phyloP scores from a whole-genome alignment of 2,329 filamentous ascomycete species.

The Clonostachys byssicola region DNA sequence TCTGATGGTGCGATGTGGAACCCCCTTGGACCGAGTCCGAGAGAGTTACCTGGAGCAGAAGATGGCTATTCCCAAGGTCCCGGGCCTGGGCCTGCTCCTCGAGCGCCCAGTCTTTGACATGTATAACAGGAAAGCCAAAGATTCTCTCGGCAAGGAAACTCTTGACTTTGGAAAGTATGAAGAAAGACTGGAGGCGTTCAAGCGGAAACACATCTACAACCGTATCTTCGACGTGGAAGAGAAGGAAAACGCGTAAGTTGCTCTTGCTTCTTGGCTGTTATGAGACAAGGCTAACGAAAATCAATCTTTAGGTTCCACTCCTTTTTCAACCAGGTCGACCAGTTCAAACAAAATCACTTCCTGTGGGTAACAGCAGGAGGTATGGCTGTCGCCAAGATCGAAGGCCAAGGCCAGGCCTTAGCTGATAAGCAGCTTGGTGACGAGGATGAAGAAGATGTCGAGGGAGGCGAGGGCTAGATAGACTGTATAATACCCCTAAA shows the following conservation, averaged over 20 bases:
- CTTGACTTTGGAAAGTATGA: slow-evolving; percentile 80
- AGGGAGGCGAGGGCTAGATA: slow-evolving; percentile 37
- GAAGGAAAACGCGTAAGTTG: slow-evolving; percentile 75
- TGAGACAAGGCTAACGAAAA: slow-evolving; percentile 4
- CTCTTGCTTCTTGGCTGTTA: not conserved
- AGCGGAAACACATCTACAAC: slow-evolving; percentile 86
- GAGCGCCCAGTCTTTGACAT: slow-evolving; percentile 88
- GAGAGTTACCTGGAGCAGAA: slow-evolving; percentile 69
- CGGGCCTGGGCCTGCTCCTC: slow-evolving; percentile 79
- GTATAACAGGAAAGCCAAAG: slow-evolving; percentile 73
- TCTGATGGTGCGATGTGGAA: slow-evolving; percentile 79
- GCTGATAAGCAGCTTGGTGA: slow-evolving; percentile 45
- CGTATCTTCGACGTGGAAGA: slow-evolving; percentile 89
- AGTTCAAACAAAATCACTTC: slow-evolving; percentile 68
- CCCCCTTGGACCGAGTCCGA: slow-evolving; percentile 64
- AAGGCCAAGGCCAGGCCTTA: slow-evolving; percentile 25
- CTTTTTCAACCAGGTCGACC: slow-evolving; percentile 77
- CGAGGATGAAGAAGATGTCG: slow-evolving; percentile 46
- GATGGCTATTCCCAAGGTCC: slow-evolving; percentile 91
- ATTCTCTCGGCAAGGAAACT: slow-evolving; percentile 57
- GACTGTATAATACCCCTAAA: not conserved
- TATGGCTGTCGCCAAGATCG: slow-evolving; percentile 51
- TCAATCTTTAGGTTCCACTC: slow-evolving; percentile 59
- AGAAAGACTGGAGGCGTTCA: slow-evolving; percentile 80
- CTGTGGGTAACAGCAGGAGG: slow-evolving; percentile 71